Conservation (phyloP, 2,329 filamentous ascomycete genomes). For the Cryphonectria japonica region DNA sequence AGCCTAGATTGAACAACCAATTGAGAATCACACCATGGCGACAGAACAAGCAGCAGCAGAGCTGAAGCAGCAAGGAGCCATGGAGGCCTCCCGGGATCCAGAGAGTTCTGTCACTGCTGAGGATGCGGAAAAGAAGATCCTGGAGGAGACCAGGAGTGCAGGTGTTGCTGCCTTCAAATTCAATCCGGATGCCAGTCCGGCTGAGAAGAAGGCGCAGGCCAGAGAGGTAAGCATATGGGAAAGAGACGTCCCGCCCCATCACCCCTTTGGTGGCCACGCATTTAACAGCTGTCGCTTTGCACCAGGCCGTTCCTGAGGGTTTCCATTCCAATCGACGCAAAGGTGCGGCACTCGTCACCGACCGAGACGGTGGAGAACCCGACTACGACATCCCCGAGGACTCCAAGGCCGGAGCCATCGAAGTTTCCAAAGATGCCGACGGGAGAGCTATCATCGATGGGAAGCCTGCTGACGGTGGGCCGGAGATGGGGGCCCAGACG, state of each 20-base stretch:
- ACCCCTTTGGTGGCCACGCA: not conserved
- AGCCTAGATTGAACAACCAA: not conserved
- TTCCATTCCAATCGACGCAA: constrained; percentile 66
- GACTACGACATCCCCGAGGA: constrained; percentile 79
- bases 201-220: constrained; percentile 82
- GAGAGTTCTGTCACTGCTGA: constrained; percentile 69
- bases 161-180: constrained; percentile 84
- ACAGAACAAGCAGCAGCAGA: constrained; percentile 50
- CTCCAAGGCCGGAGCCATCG: constrained; percentile 69
- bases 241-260: no score
- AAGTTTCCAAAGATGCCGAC: constrained; percentile 53
- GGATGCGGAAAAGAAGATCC: constrained; percentile 72
- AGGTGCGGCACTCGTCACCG: constrained; percentile 74
- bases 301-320: constrained; percentile 64
- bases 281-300: not conserved
- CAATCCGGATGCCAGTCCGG: constrained; percentile 79
- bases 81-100: constrained; percentile 77
- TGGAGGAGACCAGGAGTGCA: constrained; percentile 77
- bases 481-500: constrained; percentile 60
- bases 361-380: constrained; percentile 71
- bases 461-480: constrained; percentile 58
- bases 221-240: constrained; percentile 66
- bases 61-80: constrained; percentile 78
- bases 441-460: constrained; percentile 54
- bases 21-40: constrained; percentile 37